These are phyloP conservation scores for Debaryomyces hansenii DNA, from an alignment of 805 yeast genomes.

Conservation along the genomic window DNA sequence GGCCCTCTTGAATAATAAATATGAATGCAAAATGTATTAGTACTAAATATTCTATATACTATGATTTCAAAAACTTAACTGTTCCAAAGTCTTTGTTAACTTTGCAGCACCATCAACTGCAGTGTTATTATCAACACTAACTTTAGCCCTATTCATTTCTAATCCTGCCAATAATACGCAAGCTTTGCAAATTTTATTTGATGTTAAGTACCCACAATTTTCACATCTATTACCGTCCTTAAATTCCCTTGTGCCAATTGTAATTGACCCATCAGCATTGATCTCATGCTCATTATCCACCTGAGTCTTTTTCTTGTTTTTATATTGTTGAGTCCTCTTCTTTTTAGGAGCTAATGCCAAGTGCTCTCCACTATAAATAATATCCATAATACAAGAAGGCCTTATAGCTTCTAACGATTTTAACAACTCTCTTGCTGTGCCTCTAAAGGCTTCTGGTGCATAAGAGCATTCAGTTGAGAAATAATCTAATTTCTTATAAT, in stretches of 20 bases:
- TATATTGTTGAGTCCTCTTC: slow-evolving; percentile 40
- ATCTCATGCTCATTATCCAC: slow-evolving; percentile 47
- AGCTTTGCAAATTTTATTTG: slow-evolving; percentile 89
- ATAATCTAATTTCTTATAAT: slow-evolving; percentile 90
- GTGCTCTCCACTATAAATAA: slow-evolving; percentile 91
- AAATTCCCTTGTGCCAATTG: slow-evolving; percentile 36
- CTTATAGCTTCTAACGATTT: slow-evolving; percentile 87
- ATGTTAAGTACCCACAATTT: slow-evolving; percentile 88
- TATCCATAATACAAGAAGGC: slow-evolving; percentile 91
- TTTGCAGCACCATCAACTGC: slow-evolving; percentile 66
- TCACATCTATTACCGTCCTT: slow-evolving; percentile 76
- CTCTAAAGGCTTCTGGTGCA: slow-evolving; percentile 98
- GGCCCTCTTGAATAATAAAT: slow-evolving; percentile 6
- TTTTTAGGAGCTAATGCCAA: slow-evolving; percentile 64
- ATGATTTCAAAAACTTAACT: slow-evolving; percentile 51
- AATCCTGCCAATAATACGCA: slow-evolving; percentile 85
- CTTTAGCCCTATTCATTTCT: slow-evolving; percentile 70
- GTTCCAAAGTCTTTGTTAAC: slow-evolving; percentile 59
- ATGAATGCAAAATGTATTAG: background rate
- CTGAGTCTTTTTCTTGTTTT: slow-evolving; percentile 23
- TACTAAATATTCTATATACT: background rate
- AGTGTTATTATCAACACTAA: slow-evolving; percentile 52
- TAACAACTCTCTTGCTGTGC: slow-evolving; percentile 91
- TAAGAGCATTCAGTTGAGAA: slow-evolving; percentile 97
- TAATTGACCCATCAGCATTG: slow-evolving; percentile 62